Conservation (phyloP, 768 basidiomycete genomes). For the Tulasnella sp. region DNA sequence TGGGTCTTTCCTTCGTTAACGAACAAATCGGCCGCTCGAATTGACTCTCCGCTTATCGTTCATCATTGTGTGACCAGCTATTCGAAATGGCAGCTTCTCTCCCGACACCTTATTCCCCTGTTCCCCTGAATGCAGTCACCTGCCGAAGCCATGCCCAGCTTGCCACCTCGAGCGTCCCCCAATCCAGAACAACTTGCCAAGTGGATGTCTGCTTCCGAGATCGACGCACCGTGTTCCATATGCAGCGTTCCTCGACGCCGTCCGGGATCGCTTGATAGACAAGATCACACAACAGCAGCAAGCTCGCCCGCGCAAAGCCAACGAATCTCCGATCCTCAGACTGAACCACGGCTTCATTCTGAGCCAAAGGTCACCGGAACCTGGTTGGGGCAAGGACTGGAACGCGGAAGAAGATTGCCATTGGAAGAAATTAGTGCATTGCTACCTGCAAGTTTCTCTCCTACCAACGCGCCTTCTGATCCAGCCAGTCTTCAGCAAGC, state of each 20-base stretch:
- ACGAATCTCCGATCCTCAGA: background rate
- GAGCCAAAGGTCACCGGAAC: background rate
- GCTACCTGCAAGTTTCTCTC: constrained; percentile 6
- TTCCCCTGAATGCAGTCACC: constrained; percentile 9
- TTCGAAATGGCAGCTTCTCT: constrained; percentile 10
- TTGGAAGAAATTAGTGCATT: background rate
- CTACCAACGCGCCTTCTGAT: constrained; percentile 9
- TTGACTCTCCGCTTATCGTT: background rate
- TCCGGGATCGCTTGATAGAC: constrained; percentile 11
- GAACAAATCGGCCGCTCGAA: background rate
- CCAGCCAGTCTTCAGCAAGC: constrained; percentile 12
- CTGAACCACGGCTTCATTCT: constrained; percentile 9
- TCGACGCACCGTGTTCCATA: constrained; percentile 2
- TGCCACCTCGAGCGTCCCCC: constrained; percentile 3
- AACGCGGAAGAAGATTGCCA: background rate
- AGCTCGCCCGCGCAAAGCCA: background rate
- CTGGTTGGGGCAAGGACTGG: constrained; percentile 4
- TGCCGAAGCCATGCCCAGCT: background rate
- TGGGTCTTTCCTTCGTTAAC: background rate
- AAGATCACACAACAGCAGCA: constrained; percentile 9
- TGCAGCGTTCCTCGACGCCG: constrained; percentile 11
- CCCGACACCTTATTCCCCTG: constrained; percentile 7
- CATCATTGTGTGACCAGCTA: constrained; percentile 1
- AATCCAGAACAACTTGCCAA: constrained; percentile 1
- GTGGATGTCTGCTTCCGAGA: background rate